Conservation (phyloP, 108 stramenopile species). For the Conticribra guillardii region DNA sequence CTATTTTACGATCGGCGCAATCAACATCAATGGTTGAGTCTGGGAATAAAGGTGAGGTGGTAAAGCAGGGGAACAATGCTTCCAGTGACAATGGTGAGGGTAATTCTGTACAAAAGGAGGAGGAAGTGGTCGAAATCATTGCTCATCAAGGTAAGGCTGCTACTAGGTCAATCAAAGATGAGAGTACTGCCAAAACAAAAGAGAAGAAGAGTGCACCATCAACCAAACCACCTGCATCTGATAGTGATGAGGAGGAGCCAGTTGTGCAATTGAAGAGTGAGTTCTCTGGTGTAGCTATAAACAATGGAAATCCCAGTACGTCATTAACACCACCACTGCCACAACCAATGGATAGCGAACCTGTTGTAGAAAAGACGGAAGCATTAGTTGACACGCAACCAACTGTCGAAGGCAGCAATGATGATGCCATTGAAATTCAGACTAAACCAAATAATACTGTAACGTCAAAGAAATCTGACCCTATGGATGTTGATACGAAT, state of each 20-base stretch:
- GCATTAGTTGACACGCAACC: neutral
- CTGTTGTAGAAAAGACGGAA: neutral
- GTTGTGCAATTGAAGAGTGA: constrained; percentile 69
- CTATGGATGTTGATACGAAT: neutral
- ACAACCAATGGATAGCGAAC: neutral
- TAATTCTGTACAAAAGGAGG: neutral
- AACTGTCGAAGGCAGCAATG: neutral
- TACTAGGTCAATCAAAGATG: too few species aligned
- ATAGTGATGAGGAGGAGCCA: constrained; percentile 78
- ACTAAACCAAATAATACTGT: neutral
- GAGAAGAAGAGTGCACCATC: constrained; percentile 6
- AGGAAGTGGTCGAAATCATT: constrained; percentile 17
- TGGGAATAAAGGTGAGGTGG: neutral
- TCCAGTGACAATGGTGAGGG: neutral
- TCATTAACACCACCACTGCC: neutral
- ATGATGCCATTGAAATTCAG: neutral
- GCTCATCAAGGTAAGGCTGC: too few species aligned
- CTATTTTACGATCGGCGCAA: constrained; percentile 64
- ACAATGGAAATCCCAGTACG: neutral
- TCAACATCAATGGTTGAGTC: constrained; percentile 10
- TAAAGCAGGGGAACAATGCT: neutral
- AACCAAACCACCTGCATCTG: constrained; percentile 21
- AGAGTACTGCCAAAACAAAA: constrained; percentile 10
- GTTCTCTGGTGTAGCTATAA: constrained; percentile 32
- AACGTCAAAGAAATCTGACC: neutral